Percentiles rank a stretch among this genome's conserved stretches.
Conservation (phyloP, 768 basidiomycete genomes). For the Amanita exitialis region DNA sequence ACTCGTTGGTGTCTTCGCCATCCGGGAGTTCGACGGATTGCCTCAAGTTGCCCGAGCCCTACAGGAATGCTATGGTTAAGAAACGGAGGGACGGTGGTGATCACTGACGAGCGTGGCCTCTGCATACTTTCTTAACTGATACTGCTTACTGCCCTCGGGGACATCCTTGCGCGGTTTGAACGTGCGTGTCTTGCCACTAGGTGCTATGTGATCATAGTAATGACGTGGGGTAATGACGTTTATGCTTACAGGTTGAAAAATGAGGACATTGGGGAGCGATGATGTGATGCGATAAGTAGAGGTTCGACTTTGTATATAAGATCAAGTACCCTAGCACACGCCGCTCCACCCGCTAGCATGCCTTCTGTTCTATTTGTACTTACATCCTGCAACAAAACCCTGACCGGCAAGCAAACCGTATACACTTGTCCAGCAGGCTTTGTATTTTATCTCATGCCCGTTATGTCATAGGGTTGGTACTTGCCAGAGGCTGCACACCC, state of each 20-base stretch:
- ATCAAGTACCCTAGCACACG: too few relatives aligned
- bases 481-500: slow-evolving; percentile 72
- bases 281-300: neutral
- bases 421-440: too few relatives aligned
- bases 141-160: slow-evolving; percentile 94
- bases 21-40: slow-evolving; percentile 91
- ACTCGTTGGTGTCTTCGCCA: slow-evolving; percentile 95
- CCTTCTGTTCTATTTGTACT: slow-evolving; percentile 62
- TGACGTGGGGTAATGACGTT: neutral
- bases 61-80: neutral
- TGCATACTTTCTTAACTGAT: slow-evolving; percentile 95
- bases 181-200: slow-evolving; percentile 82
- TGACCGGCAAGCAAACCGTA: slow-evolving; percentile 43
- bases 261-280: slow-evolving; percentile 52
- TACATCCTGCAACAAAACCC: slow-evolving; percentile 52
- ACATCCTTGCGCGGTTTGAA: slow-evolving; percentile 96
- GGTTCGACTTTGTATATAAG: neutral
- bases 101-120: slow-evolving; percentile 79
- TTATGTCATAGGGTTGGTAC: slow-evolving; percentile 54
- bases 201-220: neutral
- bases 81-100: neutral
- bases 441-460: neutral
- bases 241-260: slow-evolving; percentile 78
- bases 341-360: slow-evolving; percentile 15
- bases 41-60: slow-evolving; percentile 95